phyloP scores from a whole-genome alignment of 495 filamentous ascomycete species.

The Annulohypoxylon bovei region DNA sequence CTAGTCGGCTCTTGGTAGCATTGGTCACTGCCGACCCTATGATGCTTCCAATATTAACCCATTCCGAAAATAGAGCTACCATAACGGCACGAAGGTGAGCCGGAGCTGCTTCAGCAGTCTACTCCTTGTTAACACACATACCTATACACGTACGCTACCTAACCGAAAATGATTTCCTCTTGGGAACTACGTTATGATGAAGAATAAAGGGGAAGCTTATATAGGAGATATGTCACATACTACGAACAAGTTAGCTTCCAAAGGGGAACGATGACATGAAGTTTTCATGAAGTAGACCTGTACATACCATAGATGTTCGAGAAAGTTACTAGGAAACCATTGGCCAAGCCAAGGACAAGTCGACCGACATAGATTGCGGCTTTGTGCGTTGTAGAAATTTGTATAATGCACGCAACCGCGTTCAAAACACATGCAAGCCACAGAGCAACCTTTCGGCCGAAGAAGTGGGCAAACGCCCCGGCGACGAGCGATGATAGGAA shows the following conservation, averaged over 20 bases:
- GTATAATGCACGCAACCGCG: conserved; percentile 55
- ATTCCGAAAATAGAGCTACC: conserved; percentile 59
- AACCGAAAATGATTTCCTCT: not conserved
- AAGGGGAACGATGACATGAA: not conserved
- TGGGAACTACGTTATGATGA: not conserved
- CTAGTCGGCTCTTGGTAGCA: conserved; percentile 45
- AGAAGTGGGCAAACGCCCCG: conserved; percentile 53
- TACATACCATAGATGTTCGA: conserved; percentile 58
- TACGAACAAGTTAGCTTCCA: conserved; percentile 11
- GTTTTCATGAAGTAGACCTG: not conserved
- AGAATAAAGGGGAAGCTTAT: not conserved
- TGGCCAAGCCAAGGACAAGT: conserved; percentile 61
- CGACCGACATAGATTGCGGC: conserved; percentile 61
- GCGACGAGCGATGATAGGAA: conserved; percentile 51
- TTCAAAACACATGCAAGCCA: conserved; percentile 59
- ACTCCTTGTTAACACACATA: conserved; percentile 2
- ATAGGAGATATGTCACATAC: conserved; percentile 28
- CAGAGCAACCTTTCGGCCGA: conserved; percentile 56
- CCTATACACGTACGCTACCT: too few species aligned
- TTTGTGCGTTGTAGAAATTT: conserved; percentile 56
- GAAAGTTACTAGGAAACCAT: conserved; percentile 65
- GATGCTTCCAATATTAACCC: conserved; percentile 61
- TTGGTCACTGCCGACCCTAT: conserved; percentile 60
- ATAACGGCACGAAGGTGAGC: conserved; percentile 53
- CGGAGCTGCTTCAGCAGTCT: conserved; percentile 49